Percentiles rank a stretch among this genome's conserved stretches.
phyloP scores from a whole-genome alignment of 495 filamentous ascomycete genomes.

The Penicillium soppii region DNA sequence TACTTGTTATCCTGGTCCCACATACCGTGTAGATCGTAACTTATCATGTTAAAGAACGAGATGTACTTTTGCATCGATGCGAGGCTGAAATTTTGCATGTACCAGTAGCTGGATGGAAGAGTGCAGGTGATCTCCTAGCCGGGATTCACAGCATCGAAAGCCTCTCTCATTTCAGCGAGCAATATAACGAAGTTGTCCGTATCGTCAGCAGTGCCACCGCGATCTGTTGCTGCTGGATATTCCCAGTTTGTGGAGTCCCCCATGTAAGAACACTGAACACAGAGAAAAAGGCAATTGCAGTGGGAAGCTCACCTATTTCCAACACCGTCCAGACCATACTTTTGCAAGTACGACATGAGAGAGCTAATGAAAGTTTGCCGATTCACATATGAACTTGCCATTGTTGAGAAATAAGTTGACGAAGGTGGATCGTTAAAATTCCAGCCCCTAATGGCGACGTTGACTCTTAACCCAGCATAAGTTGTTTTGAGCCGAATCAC shows the following conservation, averaged over 20 bases:
- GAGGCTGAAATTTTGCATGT: conserved; percentile 42
- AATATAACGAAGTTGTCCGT: not conserved
- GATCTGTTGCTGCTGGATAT: not conserved
- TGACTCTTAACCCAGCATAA: not conserved
- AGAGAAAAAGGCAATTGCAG: no score
- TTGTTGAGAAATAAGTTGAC: no score
- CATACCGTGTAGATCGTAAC: conserved; percentile 39
- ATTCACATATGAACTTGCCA: not conserved
- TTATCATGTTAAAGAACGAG: conserved; percentile 51
- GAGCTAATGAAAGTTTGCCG: not conserved
- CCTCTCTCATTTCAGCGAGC: not conserved
- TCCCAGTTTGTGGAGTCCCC: no score
- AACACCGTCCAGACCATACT: not conserved
- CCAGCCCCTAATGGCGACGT: not conserved
- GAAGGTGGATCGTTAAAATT: no score
- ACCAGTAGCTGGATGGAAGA: conserved; percentile 25
- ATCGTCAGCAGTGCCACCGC: not conserved
- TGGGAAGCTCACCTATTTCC: no score
- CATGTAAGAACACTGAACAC: no score
- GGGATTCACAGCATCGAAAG: not conserved
- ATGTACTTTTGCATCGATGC: conserved; percentile 35
- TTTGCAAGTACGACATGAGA: not conserved
- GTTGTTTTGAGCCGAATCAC: not conserved
- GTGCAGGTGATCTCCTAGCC: not conserved
- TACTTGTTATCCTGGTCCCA: conserved; percentile 19